A percentile compares a stretch with the other conserved stretches of the same genome.
Conservation (phyloP, 306 rosid species). For the Castanea crenata region DNA sequence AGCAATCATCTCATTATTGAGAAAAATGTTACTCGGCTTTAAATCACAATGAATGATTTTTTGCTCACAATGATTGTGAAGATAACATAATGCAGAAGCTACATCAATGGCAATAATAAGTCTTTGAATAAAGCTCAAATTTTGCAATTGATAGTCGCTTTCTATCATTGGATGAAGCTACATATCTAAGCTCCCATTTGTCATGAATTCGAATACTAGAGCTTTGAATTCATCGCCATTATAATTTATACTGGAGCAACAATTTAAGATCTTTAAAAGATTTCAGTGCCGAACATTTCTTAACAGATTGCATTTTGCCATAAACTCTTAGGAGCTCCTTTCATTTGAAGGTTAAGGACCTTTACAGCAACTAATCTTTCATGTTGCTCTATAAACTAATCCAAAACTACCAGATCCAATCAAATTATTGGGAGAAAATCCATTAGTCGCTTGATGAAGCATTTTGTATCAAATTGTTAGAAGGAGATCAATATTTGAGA, state of each 20-base stretch:
- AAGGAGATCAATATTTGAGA: constrained; percentile 2
- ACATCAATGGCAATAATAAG: no score
- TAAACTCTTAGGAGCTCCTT: constrained; percentile 29
- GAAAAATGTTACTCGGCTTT: no score
- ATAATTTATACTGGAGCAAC: constrained; percentile 1
- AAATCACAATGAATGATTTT: no score
- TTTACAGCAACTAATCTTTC: constrained; percentile 28
- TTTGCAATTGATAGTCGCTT: no score
- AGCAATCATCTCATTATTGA: no score
- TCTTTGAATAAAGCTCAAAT: no score
- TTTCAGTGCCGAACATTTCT: constrained; percentile 27
- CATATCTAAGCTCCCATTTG: no score
- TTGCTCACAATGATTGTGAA: no score
- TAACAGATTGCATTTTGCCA: constrained; percentile 13
- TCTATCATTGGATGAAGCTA: no score
- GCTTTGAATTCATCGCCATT: no score
- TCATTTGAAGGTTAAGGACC: constrained; percentile 28
- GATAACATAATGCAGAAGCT: no score
- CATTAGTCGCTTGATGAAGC: constrained; percentile 20
- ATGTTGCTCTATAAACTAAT: constrained; percentile 19
- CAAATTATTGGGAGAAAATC: constrained; percentile 9
- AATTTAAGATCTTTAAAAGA: constrained; percentile 24
- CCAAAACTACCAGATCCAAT: constrained; percentile 26
- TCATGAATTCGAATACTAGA: no score
- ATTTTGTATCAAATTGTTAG: constrained; percentile 20